Percentiles rank a stretch among this genome's conserved stretches.
Evolutionary conservation across 257 asterid genomes (phyloP).

Genomic region (Rauvolfia tetraphylla): DNA sequence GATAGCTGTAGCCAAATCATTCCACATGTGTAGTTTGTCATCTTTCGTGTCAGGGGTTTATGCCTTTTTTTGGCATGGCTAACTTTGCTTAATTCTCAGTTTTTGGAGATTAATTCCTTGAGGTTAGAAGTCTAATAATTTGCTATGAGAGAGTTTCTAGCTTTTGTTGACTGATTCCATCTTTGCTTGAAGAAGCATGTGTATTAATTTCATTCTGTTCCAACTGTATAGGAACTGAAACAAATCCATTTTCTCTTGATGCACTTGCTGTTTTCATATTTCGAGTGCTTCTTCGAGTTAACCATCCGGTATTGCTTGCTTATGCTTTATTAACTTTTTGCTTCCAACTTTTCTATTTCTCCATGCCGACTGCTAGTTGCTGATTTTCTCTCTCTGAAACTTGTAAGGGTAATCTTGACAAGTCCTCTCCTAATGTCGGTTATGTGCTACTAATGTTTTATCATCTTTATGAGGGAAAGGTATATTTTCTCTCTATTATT

Average conservation of each 20-base stretch:
- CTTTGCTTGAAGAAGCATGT: not conserved
- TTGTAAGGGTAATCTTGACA: conserved; percentile 93
- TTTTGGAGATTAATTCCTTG: not conserved
- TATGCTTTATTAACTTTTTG: conserved; percentile 13
- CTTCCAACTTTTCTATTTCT: conserved; percentile 5
- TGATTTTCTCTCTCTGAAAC: conserved; percentile 25
- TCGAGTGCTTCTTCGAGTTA: conserved; percentile 78
- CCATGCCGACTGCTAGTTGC: conserved; percentile 9
- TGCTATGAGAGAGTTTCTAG: not conserved
- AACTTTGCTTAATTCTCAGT: no score
- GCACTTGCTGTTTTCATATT: conserved; percentile 85
- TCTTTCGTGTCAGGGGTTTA: not conserved
- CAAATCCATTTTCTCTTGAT: conserved; percentile 85
- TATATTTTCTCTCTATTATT: conserved; percentile 21
- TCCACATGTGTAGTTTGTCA: not conserved
- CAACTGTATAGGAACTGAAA: conserved; percentile 65
- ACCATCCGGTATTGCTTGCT: conserved; percentile 76
- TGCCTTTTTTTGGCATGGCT: not conserved
- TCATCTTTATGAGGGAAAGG: conserved; percentile 95
- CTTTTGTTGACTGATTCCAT: not conserved
- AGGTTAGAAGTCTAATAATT: not conserved
- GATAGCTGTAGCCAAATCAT: not conserved
- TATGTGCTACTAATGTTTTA: conserved; percentile 86
- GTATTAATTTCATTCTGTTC: not conserved
- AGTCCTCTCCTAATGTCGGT: conserved; percentile 81